A percentile compares a stretch with the other conserved stretches of the same genome.
Conservation (phyloP, 257 asterid genomes). For the Cruciata laevipes region DNA sequence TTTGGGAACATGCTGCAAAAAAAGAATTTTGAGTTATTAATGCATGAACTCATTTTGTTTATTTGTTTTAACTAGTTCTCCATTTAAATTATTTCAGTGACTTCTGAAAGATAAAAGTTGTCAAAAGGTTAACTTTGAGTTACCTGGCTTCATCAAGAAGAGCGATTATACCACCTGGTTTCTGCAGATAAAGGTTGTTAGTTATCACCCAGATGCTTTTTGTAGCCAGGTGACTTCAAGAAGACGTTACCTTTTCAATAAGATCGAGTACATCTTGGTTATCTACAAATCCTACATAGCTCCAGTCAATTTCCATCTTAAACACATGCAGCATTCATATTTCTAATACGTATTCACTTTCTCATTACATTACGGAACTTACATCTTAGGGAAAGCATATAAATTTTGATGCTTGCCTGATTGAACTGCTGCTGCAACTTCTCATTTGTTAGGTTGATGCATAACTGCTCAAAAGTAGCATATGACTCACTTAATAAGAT, state of each 20-base stretch:
- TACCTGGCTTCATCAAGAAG: conserved; percentile 99
- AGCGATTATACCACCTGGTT: conserved; percentile 95
- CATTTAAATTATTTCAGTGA: not conserved
- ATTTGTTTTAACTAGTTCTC: not conserved
- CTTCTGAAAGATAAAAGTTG: not conserved
- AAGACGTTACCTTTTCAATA: conserved; percentile 66
- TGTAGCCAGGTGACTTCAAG: not conserved
- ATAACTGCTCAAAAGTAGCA: conserved; percentile 79
- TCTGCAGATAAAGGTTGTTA: conserved; percentile 40
- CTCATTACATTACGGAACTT: not conserved
- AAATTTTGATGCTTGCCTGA: conserved; percentile 45
- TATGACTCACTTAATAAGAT: conserved; percentile 13
- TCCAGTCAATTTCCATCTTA: conserved; percentile 98
- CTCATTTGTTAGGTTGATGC: conserved; percentile 91
- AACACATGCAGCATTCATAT: conserved; percentile 66
- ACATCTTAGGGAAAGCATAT: not conserved
- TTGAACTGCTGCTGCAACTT: conserved; percentile 97
- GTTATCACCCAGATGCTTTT: conserved; percentile 1
- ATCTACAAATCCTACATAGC: conserved; percentile 90
- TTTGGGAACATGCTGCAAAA: conserved; percentile 92
- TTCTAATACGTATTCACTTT: conserved; percentile 15
- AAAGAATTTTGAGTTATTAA: conserved; percentile 23
- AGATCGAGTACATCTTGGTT: conserved; percentile 95
- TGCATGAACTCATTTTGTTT: not conserved
- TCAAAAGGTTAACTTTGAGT: conserved; percentile 19